Base-by-base conservation (phyloP, 2,329 filamentous ascomycete genomes). In the Botryosphaeria dothidea region DNA sequence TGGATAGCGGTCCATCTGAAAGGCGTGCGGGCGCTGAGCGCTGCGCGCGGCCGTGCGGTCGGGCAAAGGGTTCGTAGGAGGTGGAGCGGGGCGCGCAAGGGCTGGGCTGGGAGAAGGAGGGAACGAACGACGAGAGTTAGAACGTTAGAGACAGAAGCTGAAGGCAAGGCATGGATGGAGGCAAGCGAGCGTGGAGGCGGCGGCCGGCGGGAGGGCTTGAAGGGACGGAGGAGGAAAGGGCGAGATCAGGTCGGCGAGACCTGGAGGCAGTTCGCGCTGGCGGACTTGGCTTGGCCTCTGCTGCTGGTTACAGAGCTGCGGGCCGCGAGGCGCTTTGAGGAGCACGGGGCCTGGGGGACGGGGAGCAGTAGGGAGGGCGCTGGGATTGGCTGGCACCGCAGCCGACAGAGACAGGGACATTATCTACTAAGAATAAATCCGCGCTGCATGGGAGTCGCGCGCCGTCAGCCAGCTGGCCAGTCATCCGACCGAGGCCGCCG, bases 71-170 rank as follows among this genome's bases (percentile, higher is more conserved):
- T 21, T 21, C 13, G 46, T 52, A 29, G 45, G 46, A 48, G 23
- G 17, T 36, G 36, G 48, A 19, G 48, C 9, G 19, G 48, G 48
- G 46, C 34, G 38, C n/a, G 41, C 19, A 17, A 34, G 51, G 45
- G 27, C 34, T 23, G 52, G 27, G 41, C 11, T 51, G 51, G 54
- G 62, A 13, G 15, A 21, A 15, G 29, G 41, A 29, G 34, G 19
- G 38, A 65, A 62, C 23, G 63, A 65, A 56, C 57, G 63, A 65
- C 54, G n/a, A 11, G 45, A 41, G 54, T 61, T 62, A 52, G 63
- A 23, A 62, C 56, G 56, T 60, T 60, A 60, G 56, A 60, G 56
- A 60, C 56, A 60, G 56, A 60, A 60, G 56, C 56, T 60, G 56
- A 34, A 60, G 56, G 56, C 41, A 31, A 46, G 51, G 38, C 38